phyloP scores from a whole-genome alignment of 2,329 filamentous ascomycete species.

The Fusarium temperatum region DNA sequence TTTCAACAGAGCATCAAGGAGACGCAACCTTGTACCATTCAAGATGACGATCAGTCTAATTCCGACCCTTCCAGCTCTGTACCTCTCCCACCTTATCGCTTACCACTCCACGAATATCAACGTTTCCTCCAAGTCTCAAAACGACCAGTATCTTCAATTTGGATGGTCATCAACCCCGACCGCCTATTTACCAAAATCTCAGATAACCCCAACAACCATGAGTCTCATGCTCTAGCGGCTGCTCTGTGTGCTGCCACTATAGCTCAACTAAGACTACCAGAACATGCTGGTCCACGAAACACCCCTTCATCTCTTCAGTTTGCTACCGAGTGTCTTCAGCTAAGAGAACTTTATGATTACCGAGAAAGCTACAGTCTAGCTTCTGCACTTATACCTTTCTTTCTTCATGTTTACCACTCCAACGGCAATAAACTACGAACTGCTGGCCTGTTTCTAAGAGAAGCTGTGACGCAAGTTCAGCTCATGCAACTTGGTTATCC shows the following conservation, averaged over 20 bases:
- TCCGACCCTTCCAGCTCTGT: not conserved
- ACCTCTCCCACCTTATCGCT: constrained; percentile 12
- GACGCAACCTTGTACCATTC: not conserved
- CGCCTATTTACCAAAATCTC: constrained; percentile 26
- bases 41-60: no score
- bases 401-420: constrained; percentile 43
- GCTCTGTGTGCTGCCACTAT: constrained; percentile 41
- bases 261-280: constrained; percentile 39
- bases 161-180: constrained; percentile 39
- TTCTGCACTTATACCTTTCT: constrained; percentile 41
- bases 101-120: constrained; percentile 33
- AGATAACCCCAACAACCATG: constrained; percentile 21
- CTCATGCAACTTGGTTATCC: constrained; percentile 33
- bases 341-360: constrained; percentile 38
- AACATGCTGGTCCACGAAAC: constrained; percentile 28
- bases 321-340: constrained; percentile 20
- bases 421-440: constrained; percentile 43
- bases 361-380: constrained; percentile 29
- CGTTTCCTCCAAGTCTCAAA: constrained; percentile 35
- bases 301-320: constrained; percentile 28
- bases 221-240: constrained; percentile 38
- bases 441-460: constrained; percentile 36
- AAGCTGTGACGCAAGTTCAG: constrained; percentile 39
- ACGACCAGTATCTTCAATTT: constrained; percentile 30
- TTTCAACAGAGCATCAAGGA: constrained; percentile 28